These are phyloP conservation scores for Allium fistulosum DNA, from an alignment of 106 monocot species.

Conservation along the genomic window DNA sequence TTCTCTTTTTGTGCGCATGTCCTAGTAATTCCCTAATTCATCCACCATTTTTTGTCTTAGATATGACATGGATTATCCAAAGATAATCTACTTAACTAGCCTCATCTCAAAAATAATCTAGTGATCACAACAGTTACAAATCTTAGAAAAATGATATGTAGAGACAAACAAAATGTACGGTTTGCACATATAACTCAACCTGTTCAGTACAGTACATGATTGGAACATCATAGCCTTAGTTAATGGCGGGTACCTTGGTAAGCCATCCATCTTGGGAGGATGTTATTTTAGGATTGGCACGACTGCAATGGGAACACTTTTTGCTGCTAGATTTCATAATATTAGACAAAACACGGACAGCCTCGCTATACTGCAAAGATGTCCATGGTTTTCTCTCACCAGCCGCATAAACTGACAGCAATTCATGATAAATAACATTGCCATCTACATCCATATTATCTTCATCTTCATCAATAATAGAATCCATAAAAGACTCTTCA, in stretches of 20 bases:
- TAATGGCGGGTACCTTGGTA: conserved; percentile 40
- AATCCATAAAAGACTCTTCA: background rate
- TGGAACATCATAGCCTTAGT: too few species aligned
- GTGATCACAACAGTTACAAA: too few species aligned
- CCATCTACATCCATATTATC: background rate
- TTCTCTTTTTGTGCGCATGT: too few species aligned
- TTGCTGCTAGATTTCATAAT: conserved; percentile 42
- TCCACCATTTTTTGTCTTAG: too few species aligned
- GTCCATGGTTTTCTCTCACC: conserved; percentile 38
- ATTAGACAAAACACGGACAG: conserved; percentile 24
- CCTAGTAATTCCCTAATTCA: too few species aligned
- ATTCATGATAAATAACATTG: conserved; percentile 3
- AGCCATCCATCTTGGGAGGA: conserved; percentile 65
- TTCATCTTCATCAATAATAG: conserved; percentile 3
- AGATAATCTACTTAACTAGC: too few species aligned
- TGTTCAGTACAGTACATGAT: too few species aligned
- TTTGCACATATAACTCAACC: too few species aligned
- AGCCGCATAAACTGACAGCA: conserved; percentile 7
- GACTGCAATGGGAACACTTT: conserved; percentile 55
- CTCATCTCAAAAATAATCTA: too few species aligned
- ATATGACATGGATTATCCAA: too few species aligned
- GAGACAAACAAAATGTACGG: too few species aligned
- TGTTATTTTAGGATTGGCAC: conserved; percentile 43
- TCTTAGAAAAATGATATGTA: too few species aligned
- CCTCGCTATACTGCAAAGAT: conserved; percentile 67